Conservation (phyloP, 2,329 filamentous ascomycete genomes). For the Arthrobotrys megalospora region DNA sequence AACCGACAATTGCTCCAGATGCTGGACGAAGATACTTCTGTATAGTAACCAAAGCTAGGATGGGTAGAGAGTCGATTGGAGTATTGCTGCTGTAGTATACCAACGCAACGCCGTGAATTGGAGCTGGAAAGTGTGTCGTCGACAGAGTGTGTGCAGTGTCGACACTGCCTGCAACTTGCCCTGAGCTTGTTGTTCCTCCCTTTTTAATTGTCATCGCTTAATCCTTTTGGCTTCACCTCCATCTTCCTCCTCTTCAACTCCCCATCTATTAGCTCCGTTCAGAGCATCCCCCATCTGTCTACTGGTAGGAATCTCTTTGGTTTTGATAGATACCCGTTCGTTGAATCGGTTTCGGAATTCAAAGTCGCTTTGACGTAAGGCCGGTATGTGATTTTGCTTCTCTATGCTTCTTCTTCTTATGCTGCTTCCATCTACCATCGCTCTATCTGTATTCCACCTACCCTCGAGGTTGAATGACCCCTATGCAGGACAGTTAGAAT, state of each 20-base stretch:
- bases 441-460: neutral
- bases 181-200: neutral
- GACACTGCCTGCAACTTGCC: constrained; percentile 11
- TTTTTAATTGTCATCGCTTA: constrained; percentile 3
- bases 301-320: neutral
- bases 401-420: neutral
- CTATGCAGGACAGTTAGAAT: neutral
- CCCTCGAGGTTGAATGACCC: neutral
- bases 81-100: neutral
- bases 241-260: constrained; percentile 5
- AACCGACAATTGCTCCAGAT: neutral
- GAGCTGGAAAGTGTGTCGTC: constrained; percentile 23
- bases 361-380: neutral
- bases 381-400: constrained; percentile 4
- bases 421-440: neutral
- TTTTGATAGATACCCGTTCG: constrained; percentile 31
- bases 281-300: neutral
- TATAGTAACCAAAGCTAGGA: neutral
- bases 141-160: constrained; percentile 1
- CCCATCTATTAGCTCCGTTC: constrained; percentile 11
- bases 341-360: constrained; percentile 11
- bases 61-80: neutral
- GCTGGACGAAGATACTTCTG: neutral
- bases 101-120: neutral
- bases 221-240: constrained; percentile 18